These are phyloP conservation scores for Blastocladiella emersonii DNA, from an alignment of 371 early-diverging fungal species.

Conservation along the genomic window DNA sequence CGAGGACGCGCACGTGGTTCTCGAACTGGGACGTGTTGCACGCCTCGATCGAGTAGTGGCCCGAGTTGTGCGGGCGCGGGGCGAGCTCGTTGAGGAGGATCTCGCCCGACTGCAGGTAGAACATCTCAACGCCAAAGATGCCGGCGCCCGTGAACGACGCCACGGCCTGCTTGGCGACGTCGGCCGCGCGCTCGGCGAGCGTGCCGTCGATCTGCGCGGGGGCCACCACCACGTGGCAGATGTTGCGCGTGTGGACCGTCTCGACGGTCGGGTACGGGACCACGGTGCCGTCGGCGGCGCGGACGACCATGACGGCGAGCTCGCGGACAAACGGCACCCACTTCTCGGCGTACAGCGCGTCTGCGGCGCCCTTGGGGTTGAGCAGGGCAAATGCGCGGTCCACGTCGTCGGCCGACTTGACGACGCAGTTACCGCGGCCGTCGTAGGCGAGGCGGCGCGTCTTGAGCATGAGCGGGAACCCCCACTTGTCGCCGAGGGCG, in stretches of 20 bases:
- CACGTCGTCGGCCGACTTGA: constrained; percentile 43
- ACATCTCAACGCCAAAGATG: constrained; percentile 94
- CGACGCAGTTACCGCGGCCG: constrained; percentile 81
- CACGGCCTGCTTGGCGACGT: constrained; percentile 73
- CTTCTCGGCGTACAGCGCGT: constrained; percentile 68
- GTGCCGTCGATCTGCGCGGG: constrained; percentile 85
- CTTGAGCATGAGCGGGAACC: constrained; percentile 90
- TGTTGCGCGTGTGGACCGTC: constrained; percentile 85
- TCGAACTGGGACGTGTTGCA: constrained; percentile 94
- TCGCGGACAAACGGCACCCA: constrained; percentile 87
- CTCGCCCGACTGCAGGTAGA: constrained; percentile 59
- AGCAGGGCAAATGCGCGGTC: constrained; percentile 29
- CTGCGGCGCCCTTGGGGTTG: constrained; percentile 27
- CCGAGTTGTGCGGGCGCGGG: constrained; percentile 96
- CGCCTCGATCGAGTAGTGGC: constrained; percentile 94
- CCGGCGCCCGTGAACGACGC: constrained; percentile 69
- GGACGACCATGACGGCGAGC: constrained; percentile 90
- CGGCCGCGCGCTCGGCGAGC: constrained; percentile 48
- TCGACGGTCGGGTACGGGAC: constrained; percentile 84
- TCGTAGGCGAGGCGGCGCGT: constrained; percentile 88
- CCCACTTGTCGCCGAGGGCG: constrained; percentile 41
- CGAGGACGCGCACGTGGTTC: constrained; percentile 87
- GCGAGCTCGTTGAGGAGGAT: constrained; percentile 91
- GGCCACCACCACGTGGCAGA: constrained; percentile 84
- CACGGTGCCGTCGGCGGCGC: constrained; percentile 58